phyloP scores from a whole-genome alignment of 2,329 filamentous ascomycete species.

The Pyricularia grisea region DNA sequence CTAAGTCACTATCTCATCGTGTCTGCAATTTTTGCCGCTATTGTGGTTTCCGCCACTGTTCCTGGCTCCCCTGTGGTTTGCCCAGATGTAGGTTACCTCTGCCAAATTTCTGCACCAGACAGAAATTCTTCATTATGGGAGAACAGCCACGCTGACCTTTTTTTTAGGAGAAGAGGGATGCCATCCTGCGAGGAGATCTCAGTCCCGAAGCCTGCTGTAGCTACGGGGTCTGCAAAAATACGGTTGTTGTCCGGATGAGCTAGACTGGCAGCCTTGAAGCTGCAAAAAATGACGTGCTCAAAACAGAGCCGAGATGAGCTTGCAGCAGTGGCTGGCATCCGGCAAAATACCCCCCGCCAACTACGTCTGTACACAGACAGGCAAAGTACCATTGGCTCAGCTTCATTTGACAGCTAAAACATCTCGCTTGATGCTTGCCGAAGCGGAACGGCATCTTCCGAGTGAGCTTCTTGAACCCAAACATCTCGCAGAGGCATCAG shows the following conservation, averaged over 20 bases:
- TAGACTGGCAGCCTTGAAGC: constrained; percentile 6
- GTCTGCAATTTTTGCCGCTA: constrained; percentile 13
- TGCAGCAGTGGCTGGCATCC: background rate
- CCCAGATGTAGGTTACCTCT: constrained; percentile 22
- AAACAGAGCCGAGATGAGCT: background rate
- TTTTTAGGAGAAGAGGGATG: constrained; percentile 24
- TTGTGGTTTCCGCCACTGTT: constrained; percentile 16
- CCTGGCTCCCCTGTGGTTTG: constrained; percentile 26
- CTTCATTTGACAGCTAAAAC: background rate
- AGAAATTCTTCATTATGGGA: background rate
- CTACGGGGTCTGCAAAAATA: constrained; percentile 41
- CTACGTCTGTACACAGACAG: background rate
- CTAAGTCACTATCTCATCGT: constrained; percentile 14
- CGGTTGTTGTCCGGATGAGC: constrained; percentile 37
- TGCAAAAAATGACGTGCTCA: background rate
- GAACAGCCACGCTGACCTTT: background rate
- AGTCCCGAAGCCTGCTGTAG: constrained; percentile 42
- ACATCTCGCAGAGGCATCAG: background rate
- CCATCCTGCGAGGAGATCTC: constrained; percentile 37
- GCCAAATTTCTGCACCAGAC: background rate
- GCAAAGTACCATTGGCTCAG: background rate
- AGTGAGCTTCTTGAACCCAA: background rate
- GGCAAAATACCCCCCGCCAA: background rate
- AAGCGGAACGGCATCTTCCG: background rate
- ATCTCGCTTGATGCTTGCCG: background rate